Conservation (phyloP, 495 filamentous ascomycete species). For the Trichoderma gamsii region DNA sequence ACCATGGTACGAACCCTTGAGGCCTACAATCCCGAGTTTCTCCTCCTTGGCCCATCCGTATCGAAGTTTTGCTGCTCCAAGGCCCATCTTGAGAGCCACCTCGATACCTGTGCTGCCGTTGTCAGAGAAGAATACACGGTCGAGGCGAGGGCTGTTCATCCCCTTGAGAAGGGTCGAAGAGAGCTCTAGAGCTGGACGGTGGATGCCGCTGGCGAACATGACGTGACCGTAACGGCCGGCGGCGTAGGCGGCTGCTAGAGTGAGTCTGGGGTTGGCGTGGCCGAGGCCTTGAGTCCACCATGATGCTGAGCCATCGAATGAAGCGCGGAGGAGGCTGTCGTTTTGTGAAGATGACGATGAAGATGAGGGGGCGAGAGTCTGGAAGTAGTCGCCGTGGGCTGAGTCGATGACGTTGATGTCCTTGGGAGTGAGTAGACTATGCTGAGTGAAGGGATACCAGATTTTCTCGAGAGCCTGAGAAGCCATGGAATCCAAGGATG, state of each 20-base stretch:
- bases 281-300: constrained; percentile 86
- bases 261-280: constrained; percentile 60
- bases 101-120: constrained; percentile 76
- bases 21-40: constrained; percentile 57
- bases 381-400: constrained; percentile 68
- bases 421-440: constrained; percentile 50
- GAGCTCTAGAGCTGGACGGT: constrained; percentile 62
- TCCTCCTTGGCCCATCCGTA: constrained; percentile 54
- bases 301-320: constrained; percentile 72
- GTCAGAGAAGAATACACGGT: constrained; percentile 69
- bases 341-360: background rate
- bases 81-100: constrained; percentile 74
- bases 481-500: constrained; percentile 53
- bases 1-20: constrained; percentile 73
- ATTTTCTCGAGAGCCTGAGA: constrained; percentile 51
- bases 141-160: constrained; percentile 53
- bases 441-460: constrained; percentile 81
- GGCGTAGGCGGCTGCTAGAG: constrained; percentile 67
- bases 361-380: constrained; percentile 39
- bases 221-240: constrained; percentile 80
- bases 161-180: constrained; percentile 53
- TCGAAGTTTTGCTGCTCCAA: constrained; percentile 54
- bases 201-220: constrained; percentile 70
- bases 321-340: constrained; percentile 45
- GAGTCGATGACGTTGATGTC: constrained; percentile 68